Conservation (phyloP, 2,329 filamentous ascomycete species). For the Fusarium sacchari region DNA sequence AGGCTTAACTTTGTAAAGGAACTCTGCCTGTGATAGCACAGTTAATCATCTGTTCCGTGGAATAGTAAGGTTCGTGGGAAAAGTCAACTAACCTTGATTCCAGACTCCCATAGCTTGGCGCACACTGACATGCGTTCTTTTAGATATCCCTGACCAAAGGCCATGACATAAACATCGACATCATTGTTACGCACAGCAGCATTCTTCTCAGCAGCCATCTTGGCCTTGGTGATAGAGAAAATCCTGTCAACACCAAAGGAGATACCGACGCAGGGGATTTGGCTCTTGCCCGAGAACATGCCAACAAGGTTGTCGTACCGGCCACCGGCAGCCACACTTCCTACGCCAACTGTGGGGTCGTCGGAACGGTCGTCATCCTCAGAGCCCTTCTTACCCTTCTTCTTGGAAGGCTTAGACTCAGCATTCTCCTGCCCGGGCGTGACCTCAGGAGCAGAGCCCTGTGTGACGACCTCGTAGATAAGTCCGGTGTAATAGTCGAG, state of each 20-base stretch:
- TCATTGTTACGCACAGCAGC: constrained; percentile 68
- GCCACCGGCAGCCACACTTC: constrained; percentile 88
- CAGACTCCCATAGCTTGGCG: constrained; percentile 82
- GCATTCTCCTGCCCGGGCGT: constrained; percentile 50
- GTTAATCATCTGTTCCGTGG: constrained; percentile 36
- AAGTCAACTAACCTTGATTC: constrained; percentile 72
- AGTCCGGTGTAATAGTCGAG: constrained; percentile 93
- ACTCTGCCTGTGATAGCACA: constrained; percentile 72
- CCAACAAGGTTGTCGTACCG: constrained; percentile 93
- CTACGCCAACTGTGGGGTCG: constrained; percentile 84
- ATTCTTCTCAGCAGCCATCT: constrained; percentile 69
- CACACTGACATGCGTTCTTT: constrained; percentile 86
- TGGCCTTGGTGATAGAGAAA: constrained; percentile 88
- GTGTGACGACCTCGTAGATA: constrained; percentile 89
- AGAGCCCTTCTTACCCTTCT: constrained; percentile 62
- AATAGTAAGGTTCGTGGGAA: not conserved
- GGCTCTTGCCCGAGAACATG: constrained; percentile 88
- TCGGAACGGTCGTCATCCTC: constrained; percentile 75
- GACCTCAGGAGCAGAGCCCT: constrained; percentile 72
- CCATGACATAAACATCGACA: constrained; percentile 94
- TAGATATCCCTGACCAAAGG: constrained; percentile 87
- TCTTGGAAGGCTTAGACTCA: constrained; percentile 54
- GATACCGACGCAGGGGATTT: constrained; percentile 74
- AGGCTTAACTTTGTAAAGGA: constrained; percentile 88
- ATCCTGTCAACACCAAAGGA: constrained; percentile 97